These are phyloP conservation scores for Alternaria tenuissima DNA, from an alignment of 2,329 filamentous ascomycete species.

Conservation along the genomic window DNA sequence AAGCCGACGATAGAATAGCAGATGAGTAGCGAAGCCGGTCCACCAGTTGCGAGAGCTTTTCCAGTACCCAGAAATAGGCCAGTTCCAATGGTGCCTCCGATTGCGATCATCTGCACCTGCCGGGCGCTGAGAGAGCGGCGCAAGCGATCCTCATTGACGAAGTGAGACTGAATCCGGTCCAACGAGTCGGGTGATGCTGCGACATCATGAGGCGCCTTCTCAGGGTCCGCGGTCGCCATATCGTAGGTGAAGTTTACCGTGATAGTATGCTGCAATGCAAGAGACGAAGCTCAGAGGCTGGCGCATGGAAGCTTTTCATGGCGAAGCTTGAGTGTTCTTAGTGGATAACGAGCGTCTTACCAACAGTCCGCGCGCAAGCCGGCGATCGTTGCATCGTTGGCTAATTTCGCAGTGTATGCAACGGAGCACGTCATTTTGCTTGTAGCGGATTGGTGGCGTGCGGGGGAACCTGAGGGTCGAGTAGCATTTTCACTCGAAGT, in stretches of 20 bases:
- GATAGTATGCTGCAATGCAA: conserved; percentile 1
- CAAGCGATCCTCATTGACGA: conserved; percentile 35
- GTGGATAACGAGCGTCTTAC: conserved; percentile 3
- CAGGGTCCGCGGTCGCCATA: conserved; percentile 24
- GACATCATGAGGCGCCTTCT: conserved; percentile 25
- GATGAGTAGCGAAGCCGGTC: conserved; percentile 43
- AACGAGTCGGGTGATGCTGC: conserved; percentile 20
- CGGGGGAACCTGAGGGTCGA: conserved; percentile 3
- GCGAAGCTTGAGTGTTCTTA: conserved; percentile 23
- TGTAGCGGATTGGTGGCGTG: conserved; percentile 25
- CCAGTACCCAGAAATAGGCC: conserved; percentile 69
- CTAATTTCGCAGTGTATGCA: conserved; percentile 14
- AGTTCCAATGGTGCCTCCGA: conserved; percentile 67
- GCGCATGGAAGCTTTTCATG: conserved; percentile 31
- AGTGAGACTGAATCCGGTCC: conserved; percentile 17
- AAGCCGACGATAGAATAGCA: conserved; percentile 49
- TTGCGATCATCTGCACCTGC: conserved; percentile 69
- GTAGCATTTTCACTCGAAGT: conserved; percentile 4
- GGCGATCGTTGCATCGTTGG: conserved; percentile 7
- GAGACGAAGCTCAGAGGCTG: conserved; percentile 11
- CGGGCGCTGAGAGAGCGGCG: conserved; percentile 49
- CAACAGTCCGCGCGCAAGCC: conserved; percentile 14
- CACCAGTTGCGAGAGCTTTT: conserved; percentile 60
- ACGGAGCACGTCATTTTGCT: conserved; percentile 34
- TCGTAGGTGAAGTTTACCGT: neutral